Evolutionary conservation across 2,329 filamentous ascomycete genomes (phyloP).

Genomic region (Alternaria ventricosa): DNA sequence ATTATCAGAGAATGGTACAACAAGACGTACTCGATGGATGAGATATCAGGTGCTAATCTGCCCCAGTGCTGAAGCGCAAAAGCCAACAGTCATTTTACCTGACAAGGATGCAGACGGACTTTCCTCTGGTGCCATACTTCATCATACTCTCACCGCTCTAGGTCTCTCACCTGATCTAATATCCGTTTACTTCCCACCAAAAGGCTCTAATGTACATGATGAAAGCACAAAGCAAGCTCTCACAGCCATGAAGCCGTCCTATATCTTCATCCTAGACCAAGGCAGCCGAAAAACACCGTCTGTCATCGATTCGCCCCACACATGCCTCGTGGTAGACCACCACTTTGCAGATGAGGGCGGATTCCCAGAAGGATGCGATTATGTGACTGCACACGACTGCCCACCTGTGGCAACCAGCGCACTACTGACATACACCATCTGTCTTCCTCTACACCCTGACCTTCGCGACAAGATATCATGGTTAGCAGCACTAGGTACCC

Average conservation of each 20-base stretch:
- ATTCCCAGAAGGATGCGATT: conserved; percentile 62
- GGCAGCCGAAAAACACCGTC: conserved; percentile 64
- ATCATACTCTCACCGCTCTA: conserved; percentile 64
- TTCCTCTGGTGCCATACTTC: conserved; percentile 67
- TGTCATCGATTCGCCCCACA: conserved; percentile 59
- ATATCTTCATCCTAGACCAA: conserved; percentile 70
- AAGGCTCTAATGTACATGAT: conserved; percentile 66
- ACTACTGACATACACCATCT: conserved; percentile 69
- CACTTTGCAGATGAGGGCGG: conserved; percentile 64
- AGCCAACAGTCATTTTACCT: conserved; percentile 66
- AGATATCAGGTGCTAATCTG: conserved; percentile 3
- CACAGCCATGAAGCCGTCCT: conserved; percentile 58
- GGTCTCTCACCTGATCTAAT: conserved; percentile 63
- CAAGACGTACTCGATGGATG: not conserved
- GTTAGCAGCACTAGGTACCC: conserved; percentile 69
- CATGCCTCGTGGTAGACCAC: conserved; percentile 69
- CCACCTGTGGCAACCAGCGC: conserved; percentile 71
- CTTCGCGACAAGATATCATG: conserved; percentile 62
- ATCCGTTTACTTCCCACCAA: conserved; percentile 64
- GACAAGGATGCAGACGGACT: conserved; percentile 75
- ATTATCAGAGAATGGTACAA: conserved; percentile 66
- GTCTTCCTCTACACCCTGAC: conserved; percentile 60
- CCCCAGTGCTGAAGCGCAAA: conserved; percentile 57
- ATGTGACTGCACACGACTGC: conserved; percentile 68
- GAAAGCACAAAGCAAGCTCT: conserved; percentile 61